Percentiles rank a stretch among this genome's conserved stretches.
These are phyloP conservation scores for Boletus mariae DNA, from an alignment of 1,284 basidiomycete genomes.

Conservation along the genomic window DNA sequence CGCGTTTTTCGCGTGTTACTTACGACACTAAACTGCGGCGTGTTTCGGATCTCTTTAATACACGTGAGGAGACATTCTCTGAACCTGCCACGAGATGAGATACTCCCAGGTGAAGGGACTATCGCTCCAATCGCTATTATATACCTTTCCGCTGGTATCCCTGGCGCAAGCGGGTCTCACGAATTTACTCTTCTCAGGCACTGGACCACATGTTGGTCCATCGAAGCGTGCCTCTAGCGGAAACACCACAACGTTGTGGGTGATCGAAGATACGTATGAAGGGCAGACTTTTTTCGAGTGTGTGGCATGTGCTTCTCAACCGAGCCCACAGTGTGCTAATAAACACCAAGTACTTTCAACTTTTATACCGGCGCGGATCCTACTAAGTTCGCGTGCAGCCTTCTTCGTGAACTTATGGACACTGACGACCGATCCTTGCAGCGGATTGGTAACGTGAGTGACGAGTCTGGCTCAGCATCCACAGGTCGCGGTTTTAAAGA, in stretches of 20 bases:
- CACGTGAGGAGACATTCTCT: background rate
- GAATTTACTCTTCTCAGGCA: conserved; percentile 1
- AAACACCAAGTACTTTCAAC: conserved; percentile 43
- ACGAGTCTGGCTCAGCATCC: background rate
- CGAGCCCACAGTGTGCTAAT: conserved; percentile 12
- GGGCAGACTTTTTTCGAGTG: conserved; percentile 55
- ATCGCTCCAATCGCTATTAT: conserved; percentile 12
- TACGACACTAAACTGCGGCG: conserved; percentile 18
- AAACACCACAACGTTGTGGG: conserved; percentile 50
- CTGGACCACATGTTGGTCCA: background rate
- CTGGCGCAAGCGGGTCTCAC: conserved; percentile 14
- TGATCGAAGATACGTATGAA: conserved; percentile 52
- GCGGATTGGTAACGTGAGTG: conserved; percentile 60
- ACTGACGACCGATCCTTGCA: conserved; percentile 27
- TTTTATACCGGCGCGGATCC: conserved; percentile 64
- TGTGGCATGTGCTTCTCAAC: conserved; percentile 17
- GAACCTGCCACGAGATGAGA: conserved; percentile 18
- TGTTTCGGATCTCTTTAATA: background rate
- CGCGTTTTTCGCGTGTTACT: conserved; percentile 24
- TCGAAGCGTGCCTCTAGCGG: conserved; percentile 34
- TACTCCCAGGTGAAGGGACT: conserved; percentile 7
- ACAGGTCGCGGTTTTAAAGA: conserved; percentile 1
- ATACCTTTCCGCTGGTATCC: conserved; percentile 11
- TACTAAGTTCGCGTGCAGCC: conserved; percentile 42
- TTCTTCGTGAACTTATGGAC: conserved; percentile 3